These are phyloP conservation scores for Colletotrichum liaoningense DNA, from an alignment of 2,329 filamentous ascomycete species.

Conservation along the genomic window DNA sequence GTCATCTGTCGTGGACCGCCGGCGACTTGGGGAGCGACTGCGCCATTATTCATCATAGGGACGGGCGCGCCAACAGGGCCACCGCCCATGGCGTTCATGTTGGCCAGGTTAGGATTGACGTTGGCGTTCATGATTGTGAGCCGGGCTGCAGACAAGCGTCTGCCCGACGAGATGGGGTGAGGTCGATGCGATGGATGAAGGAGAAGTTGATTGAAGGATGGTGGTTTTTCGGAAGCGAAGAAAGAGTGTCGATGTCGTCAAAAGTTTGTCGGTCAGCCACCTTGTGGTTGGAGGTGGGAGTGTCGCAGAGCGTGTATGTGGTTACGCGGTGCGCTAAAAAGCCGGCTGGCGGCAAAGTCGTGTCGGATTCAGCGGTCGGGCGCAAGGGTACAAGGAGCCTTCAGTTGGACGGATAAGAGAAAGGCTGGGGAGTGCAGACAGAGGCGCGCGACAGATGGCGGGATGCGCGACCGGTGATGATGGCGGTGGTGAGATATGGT, in stretches of 20 bases:
- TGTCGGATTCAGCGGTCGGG: slow-evolving; percentile 17
- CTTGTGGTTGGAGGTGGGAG: slow-evolving; percentile 21
- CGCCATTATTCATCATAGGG: slow-evolving; percentile 75
- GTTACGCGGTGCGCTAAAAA: slow-evolving; percentile 36
- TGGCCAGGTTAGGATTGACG: slow-evolving; percentile 70
- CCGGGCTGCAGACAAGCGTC: slow-evolving; percentile 51
- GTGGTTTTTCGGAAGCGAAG: slow-evolving; percentile 28
- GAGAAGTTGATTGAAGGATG: slow-evolving; percentile 26
- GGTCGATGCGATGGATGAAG: slow-evolving; percentile 38
- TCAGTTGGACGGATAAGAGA: slow-evolving; percentile 23
- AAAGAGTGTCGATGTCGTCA: slow-evolving; percentile 38
- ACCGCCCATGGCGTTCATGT: slow-evolving; percentile 76
- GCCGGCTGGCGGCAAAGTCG: slow-evolving; percentile 15
- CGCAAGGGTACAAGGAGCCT: background rate
- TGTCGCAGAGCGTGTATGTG: slow-evolving; percentile 3
- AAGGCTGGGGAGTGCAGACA: background rate
- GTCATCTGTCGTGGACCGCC: slow-evolving; percentile 37
- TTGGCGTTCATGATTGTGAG: slow-evolving; percentile 66
- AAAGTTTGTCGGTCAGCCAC: slow-evolving; percentile 46
- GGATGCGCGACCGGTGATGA: background rate
- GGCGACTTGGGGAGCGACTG: slow-evolving; percentile 45
- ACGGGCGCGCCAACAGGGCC: slow-evolving; percentile 73
- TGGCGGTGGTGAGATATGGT: background rate
- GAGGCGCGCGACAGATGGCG: background rate
- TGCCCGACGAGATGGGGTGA: slow-evolving; percentile 41